Evolutionary conservation across 129 eudicot species (phyloP).

Genomic region (Sambucus nigra): DNA sequence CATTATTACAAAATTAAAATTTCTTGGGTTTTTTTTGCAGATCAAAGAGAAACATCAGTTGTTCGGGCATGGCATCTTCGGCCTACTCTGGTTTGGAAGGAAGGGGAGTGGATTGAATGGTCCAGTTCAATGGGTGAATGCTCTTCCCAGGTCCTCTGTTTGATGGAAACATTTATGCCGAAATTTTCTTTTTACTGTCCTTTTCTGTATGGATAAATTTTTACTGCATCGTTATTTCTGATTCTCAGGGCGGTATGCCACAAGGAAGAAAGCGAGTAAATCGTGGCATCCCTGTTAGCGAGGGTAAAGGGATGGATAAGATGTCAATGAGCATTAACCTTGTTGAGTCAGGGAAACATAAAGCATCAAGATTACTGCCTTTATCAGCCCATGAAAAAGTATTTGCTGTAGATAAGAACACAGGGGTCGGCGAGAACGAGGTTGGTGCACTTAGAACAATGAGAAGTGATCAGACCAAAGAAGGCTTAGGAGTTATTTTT

Average conservation of each 20-base stretch:
- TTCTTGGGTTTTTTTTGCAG: conserved; percentile 29
- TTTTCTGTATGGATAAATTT: conserved; percentile 6
- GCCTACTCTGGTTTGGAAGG: conserved; percentile 62
- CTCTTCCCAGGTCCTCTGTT: conserved; percentile 48
- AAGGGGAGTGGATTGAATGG: conserved; percentile 73
- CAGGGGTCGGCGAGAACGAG: conserved; percentile 37
- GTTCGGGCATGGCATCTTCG: conserved; percentile 76
- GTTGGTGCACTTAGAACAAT: conserved; percentile 34
- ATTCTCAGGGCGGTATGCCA: conserved; percentile 70
- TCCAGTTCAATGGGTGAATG: conserved; percentile 22
- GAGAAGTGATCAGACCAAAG: conserved; percentile 49
- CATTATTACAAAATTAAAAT: background rate
- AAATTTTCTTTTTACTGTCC: background rate
- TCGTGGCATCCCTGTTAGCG: conserved; percentile 28
- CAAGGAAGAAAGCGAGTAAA: conserved; percentile 58
- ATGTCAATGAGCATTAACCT: conserved; percentile 17
- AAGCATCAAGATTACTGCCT: conserved; percentile 38
- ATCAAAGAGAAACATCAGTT: conserved; percentile 45
- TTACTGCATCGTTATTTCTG: background rate
- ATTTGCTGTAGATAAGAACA: conserved; percentile 47
- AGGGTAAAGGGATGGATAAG: conserved; percentile 32
- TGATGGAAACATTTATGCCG: background rate
- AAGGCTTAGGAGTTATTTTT: conserved; percentile 69
- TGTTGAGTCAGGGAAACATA: conserved; percentile 30
- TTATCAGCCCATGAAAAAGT: conserved; percentile 34